Percentiles rank a stretch among this genome's conserved stretches.
These are phyloP conservation scores for Thinopyrum obtusiflorum DNA, from an alignment of 202 grass and related monocot species.

Conservation along the genomic window DNA sequence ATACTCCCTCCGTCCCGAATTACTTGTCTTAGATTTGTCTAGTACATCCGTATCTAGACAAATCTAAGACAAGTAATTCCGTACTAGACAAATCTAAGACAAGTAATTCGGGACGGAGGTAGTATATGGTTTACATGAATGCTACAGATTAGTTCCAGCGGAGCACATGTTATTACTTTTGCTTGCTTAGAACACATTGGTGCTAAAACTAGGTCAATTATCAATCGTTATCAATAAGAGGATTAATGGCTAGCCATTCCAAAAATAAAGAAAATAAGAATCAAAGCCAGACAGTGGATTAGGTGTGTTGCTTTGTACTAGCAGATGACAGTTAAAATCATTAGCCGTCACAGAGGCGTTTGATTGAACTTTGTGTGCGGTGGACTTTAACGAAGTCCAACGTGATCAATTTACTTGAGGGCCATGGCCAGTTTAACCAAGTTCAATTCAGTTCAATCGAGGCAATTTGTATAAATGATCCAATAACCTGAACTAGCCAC, in stretches of 20 bases:
- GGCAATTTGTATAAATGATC: not conserved
- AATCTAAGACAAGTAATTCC: too few species aligned
- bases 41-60: too few species aligned
- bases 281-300: not conserved
- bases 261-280: not conserved
- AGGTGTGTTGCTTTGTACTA: not conserved
- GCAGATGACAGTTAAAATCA: conserved; percentile 4
- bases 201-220: not conserved
- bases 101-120: too few species aligned
- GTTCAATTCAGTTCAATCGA: not conserved
- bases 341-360: not conserved
- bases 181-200: not conserved
- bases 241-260: not conserved
- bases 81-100: too few species aligned
- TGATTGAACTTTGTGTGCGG: not conserved
- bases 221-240: not conserved
- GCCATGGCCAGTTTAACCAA: not conserved
- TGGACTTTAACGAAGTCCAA: not conserved
- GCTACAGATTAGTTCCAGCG: not conserved
- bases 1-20: too few species aligned
- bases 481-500: not conserved
- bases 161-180: not conserved
- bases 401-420: not conserved
- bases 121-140: not conserved
- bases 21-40: too few species aligned